These are phyloP conservation scores for Arthrocladium fulminans DNA, from an alignment of 2,329 filamentous ascomycete species.

Conservation along the genomic window DNA sequence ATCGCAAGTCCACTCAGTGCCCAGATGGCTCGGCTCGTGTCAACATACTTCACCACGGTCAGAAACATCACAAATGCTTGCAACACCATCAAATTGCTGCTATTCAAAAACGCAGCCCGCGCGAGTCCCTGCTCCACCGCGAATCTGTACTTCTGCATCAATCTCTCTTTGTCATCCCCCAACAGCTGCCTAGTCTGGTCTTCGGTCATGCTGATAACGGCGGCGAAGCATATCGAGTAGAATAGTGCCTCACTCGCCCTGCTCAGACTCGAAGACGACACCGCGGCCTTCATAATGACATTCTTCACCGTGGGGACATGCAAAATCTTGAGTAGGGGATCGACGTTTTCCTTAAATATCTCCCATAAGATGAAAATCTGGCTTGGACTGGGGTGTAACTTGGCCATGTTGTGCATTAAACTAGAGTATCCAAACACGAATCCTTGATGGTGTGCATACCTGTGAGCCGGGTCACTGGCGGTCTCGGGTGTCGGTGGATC, in stretches of 20 bases:
- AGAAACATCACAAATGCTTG: constrained; percentile 57
- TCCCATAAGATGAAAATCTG: constrained; percentile 48
- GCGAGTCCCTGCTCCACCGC: constrained; percentile 56
- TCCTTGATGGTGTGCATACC: constrained; percentile 43
- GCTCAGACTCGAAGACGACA: constrained; percentile 42
- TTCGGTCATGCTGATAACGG: constrained; percentile 42
- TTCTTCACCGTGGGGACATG: constrained; percentile 48
- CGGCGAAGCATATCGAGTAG: constrained; percentile 53
- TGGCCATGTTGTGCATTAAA: constrained; percentile 45
- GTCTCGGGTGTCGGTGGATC: constrained; percentile 38
- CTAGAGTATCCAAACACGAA: constrained; percentile 55
- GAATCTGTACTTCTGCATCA: constrained; percentile 51
- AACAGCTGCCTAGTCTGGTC: constrained; percentile 43
- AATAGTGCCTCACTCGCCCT: constrained; percentile 48
- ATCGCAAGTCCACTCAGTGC: constrained; percentile 35
- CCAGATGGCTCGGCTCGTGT: constrained; percentile 37
- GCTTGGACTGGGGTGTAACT: constrained; percentile 46
- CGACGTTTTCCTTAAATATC: constrained; percentile 53
- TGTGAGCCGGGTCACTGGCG: constrained; percentile 25
- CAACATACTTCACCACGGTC: constrained; percentile 43
- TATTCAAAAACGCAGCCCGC: constrained; percentile 53
- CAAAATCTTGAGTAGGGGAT: constrained; percentile 52
- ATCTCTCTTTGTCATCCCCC: constrained; percentile 42
- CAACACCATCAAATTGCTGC: constrained; percentile 52
- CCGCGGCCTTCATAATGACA: constrained; percentile 42